Conservation (phyloP, 768 basidiomycete genomes). For the Tulasnella sp. region DNA sequence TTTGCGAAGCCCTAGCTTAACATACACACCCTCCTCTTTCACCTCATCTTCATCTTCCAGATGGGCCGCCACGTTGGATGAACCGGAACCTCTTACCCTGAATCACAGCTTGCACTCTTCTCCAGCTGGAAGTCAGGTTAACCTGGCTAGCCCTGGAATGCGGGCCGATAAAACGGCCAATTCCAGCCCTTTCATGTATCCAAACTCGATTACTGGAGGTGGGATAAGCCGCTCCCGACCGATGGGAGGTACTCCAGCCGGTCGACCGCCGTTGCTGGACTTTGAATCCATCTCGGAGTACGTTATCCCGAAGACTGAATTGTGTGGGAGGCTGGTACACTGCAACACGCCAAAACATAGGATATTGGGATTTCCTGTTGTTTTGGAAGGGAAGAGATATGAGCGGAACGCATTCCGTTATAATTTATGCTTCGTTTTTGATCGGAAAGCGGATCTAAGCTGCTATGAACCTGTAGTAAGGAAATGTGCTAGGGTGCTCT, state of each 20-base stretch:
- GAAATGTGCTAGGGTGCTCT: constrained; percentile 83
- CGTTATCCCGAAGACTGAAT: constrained; percentile 74
- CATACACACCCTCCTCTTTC: constrained; percentile 23
- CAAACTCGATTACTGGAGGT: neutral
- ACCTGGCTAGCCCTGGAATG: neutral
- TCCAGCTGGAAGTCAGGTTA: neutral
- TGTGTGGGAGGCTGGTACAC: constrained; percentile 81
- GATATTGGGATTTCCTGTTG: constrained; percentile 84
- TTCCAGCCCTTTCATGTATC: neutral
- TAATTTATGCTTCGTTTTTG: constrained; percentile 92
- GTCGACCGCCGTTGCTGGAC: constrained; percentile 45
- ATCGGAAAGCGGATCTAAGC: constrained; percentile 71
- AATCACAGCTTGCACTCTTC: constrained; percentile 10
- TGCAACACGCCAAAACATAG: constrained; percentile 71
- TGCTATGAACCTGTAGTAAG: constrained; percentile 94
- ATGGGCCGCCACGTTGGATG: constrained; percentile 8
- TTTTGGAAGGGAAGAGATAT: constrained; percentile 53
- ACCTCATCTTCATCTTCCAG: constrained; percentile 22
- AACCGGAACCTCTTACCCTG: constrained; percentile 11
- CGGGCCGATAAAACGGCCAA: neutral
- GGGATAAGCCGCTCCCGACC: constrained; percentile 6
- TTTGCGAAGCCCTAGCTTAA: constrained; percentile 11
- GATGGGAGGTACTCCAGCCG: neutral
- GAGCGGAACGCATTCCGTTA: constrained; percentile 80
- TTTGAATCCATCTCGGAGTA: constrained; percentile 88